A percentile compares a stretch with the other conserved stretches of the same genome.
phyloP scores from a whole-genome alignment of 306 rosid species.

The Hylodesmum podocarpum region DNA sequence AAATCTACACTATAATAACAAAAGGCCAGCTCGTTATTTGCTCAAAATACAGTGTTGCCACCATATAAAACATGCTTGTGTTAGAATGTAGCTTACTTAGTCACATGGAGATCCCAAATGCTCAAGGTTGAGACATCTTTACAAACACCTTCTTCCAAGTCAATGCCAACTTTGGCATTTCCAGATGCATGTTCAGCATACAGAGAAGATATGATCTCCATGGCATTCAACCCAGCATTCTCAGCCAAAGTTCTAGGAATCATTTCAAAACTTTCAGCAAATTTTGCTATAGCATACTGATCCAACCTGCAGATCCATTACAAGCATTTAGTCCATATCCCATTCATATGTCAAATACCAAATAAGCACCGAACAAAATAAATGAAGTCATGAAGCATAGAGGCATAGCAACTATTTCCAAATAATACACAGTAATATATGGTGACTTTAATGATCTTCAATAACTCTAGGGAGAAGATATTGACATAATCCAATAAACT shows the following conservation, averaged over 20 bases:
- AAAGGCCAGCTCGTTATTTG: neutral
- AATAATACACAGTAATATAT: slow-evolving; percentile 11
- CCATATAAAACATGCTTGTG: neutral
- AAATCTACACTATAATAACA: neutral
- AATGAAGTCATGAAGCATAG: neutral
- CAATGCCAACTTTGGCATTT: slow-evolving; percentile 85
- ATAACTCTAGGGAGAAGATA: neutral
- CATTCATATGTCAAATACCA: slow-evolving; percentile 16
- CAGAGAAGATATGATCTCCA: slow-evolving; percentile 94
- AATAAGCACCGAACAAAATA: neutral
- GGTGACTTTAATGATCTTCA: neutral
- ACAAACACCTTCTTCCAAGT: slow-evolving; percentile 75
- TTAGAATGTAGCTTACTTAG: slow-evolving; percentile 59
- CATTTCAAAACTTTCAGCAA: slow-evolving; percentile 97
- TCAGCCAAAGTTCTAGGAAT: slow-evolving; percentile 89
- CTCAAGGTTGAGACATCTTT: slow-evolving; percentile 63
- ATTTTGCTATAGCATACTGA: slow-evolving; percentile 95
- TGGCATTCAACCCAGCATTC: slow-evolving; percentile 94
- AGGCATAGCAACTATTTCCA: neutral
- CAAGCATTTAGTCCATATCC: neutral
- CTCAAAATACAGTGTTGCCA: neutral
- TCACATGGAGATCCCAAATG: slow-evolving; percentile 87
- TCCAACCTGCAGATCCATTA: slow-evolving; percentile 76
- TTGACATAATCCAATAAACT: neutral
- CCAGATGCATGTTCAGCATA: slow-evolving; percentile 98